A percentile compares a stretch with the other conserved stretches of the same genome.
Evolutionary conservation across 2,329 filamentous ascomycete genomes (phyloP).

Genomic region (Ilyonectria mors-panacis): DNA sequence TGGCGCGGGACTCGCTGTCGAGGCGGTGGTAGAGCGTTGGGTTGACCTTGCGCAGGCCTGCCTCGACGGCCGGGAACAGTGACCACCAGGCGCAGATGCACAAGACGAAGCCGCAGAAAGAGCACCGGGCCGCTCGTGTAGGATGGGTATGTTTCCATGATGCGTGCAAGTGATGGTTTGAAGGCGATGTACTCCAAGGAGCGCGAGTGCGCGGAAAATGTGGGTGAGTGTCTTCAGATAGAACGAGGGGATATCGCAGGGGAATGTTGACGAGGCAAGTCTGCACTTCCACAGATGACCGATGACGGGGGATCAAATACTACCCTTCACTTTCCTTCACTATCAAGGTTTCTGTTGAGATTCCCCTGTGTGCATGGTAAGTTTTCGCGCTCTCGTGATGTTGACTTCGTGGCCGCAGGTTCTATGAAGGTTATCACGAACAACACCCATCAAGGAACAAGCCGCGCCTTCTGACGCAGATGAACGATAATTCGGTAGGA

Average conservation of each 20-base stretch:
- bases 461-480: background rate
- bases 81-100: slow-evolving; percentile 42
- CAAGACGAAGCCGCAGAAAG: slow-evolving; percentile 39
- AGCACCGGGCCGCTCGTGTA: slow-evolving; percentile 29
- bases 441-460: background rate
- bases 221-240: background rate
- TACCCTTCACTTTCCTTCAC: background rate
- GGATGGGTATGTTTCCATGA: background rate
- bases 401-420: slow-evolving; percentile 13
- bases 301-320: slow-evolving; percentile 1
- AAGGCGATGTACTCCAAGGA: background rate
- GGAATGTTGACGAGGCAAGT: background rate
- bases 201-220: slow-evolving; percentile 3
- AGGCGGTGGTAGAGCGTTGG: slow-evolving; percentile 36
- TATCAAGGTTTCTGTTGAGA: background rate
- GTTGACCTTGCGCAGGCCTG: slow-evolving; percentile 24
- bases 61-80: slow-evolving; percentile 29
- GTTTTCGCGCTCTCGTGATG: background rate
- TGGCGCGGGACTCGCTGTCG: slow-evolving; percentile 25
- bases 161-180: background rate
- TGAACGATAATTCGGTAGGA: background rate
- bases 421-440: background rate
- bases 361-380: too few relatives aligned
- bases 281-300: too few relatives aligned
- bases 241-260: background rate